Evolutionary conservation across 352 stramenopile genomes (phyloP).

Genomic region (Aphanomyces astaci): DNA sequence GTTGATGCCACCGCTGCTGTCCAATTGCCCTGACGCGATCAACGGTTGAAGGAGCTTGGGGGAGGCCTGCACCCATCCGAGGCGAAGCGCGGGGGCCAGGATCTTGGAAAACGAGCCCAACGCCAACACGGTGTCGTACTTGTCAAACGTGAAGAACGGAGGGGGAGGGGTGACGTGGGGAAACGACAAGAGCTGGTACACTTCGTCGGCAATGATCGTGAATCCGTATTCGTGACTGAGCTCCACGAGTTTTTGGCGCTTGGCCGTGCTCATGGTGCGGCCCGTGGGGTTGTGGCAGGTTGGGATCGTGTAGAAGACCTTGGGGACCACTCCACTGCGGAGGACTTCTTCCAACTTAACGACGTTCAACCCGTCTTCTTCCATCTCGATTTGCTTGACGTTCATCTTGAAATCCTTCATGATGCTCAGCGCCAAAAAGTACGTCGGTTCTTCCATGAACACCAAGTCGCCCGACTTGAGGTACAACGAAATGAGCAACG

Average conservation of each 20-base stretch:
- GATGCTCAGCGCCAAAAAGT: conserved; percentile 89
- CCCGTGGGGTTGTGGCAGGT: conserved; percentile 92
- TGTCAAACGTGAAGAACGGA: conserved; percentile 61
- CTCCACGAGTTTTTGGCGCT: conserved; percentile 61
- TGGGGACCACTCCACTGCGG: conserved; percentile 49
- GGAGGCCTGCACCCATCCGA: conserved; percentile 73
- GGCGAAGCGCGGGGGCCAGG: conserved; percentile 79
- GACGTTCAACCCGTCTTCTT: conserved; percentile 61
- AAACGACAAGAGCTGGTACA: conserved; percentile 89
- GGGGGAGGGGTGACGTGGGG: conserved; percentile 33
- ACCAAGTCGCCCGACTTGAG: conserved; percentile 74
- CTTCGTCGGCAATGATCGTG: conserved; percentile 86
- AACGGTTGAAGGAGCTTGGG: conserved; percentile 46
- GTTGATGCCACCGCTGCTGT: conserved; percentile 15
- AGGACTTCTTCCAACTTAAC: conserved; percentile 63
- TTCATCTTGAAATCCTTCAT: conserved; percentile 85
- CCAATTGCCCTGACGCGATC: conserved; percentile 9
- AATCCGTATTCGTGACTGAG: conserved; percentile 81
- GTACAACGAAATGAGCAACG: conserved; percentile 70
- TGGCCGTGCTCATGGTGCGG: conserved; percentile 50
- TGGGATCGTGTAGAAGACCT: conserved; percentile 90
- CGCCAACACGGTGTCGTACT: conserved; percentile 60
- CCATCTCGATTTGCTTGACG: conserved; percentile 67
- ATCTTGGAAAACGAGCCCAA: conserved; percentile 95
- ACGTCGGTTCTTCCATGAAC: conserved; percentile 88